These are phyloP conservation scores for Monosporascus sp. DNA, from an alignment of 2,329 filamentous ascomycete genomes.

Conservation along the genomic window DNA sequence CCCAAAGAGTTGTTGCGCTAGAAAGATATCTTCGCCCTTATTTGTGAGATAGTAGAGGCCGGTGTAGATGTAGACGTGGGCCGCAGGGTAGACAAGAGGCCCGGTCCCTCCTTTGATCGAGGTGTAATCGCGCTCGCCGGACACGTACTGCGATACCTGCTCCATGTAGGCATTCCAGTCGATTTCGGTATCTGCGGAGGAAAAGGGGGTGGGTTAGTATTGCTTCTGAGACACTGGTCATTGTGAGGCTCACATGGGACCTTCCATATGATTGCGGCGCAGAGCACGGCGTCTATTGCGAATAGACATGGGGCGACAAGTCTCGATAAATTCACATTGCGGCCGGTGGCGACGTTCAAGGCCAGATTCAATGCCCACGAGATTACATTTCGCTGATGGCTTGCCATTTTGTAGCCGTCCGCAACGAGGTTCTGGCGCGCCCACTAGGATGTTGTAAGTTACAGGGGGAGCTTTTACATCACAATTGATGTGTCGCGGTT, in stretches of 20 bases:
- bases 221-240: no score
- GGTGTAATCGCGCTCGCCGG: conserved; percentile 84
- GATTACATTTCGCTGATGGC: conserved; percentile 14
- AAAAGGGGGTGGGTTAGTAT: not conserved
- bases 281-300: conserved; percentile 65
- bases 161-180: conserved; percentile 98
- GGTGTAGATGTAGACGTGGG: conserved; percentile 88
- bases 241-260: conserved; percentile 64
- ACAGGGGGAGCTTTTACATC: no score
- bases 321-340: conserved; percentile 40
- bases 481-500: no score
- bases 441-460: no score
- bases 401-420: conserved; percentile 14
- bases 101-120: conserved; percentile 84
- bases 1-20: conserved; percentile 82
- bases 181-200: conserved; percentile 76
- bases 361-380: conserved; percentile 25
- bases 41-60: conserved; percentile 73
- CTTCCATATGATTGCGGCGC: conserved; percentile 69
- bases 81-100: conserved; percentile 90
- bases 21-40: conserved; percentile 66
- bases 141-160: conserved; percentile 72
- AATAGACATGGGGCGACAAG: conserved; percentile 58
- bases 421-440: no score
- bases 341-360: conserved; percentile 42